Conservation (phyloP, 345 rosid species). For the Punica granatum region DNA sequence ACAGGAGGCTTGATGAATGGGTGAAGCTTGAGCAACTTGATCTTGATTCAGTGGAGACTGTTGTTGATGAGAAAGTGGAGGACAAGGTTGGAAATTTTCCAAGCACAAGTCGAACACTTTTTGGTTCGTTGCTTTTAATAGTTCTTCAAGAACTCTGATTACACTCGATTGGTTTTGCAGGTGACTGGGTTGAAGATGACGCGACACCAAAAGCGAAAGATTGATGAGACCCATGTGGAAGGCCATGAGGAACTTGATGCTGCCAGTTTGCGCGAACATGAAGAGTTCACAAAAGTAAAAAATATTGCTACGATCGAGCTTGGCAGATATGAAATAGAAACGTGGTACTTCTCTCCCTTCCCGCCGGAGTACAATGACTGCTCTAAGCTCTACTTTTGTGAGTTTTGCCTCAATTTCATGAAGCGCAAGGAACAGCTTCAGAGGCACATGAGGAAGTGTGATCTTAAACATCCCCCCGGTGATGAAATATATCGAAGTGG, state of each 20-base stretch:
- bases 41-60: constrained; percentile 84
- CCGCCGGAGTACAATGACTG: constrained; percentile 97
- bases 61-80: constrained; percentile 92
- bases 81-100: constrained; percentile 56
- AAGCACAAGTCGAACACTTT: too few relatives aligned
- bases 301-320: constrained; percentile 97
- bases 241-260: constrained; percentile 99
- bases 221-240: constrained; percentile 96
- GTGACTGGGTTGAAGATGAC: constrained; percentile 97
- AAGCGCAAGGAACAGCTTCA: constrained; percentile 99
- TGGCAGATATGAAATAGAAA: constrained; percentile 98
- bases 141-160: not conserved
- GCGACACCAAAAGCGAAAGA: constrained; percentile 94
- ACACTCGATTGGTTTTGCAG: constrained; percentile 26
- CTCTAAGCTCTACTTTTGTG: constrained; percentile 94
- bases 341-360: constrained; percentile 99
- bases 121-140: not conserved
- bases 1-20: constrained; percentile 98
- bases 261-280: constrained; percentile 98
- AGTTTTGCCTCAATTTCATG: constrained; percentile 97
- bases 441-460: constrained; percentile 97
- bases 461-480: constrained; percentile 97
- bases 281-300: constrained; percentile 97
- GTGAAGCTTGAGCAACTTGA: constrained; percentile 89
- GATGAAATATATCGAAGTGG: constrained; percentile 98